These are phyloP conservation scores for Melampsora larici-populina DNA, from an alignment of 1,284 basidiomycete genomes.

Conservation along the genomic window DNA sequence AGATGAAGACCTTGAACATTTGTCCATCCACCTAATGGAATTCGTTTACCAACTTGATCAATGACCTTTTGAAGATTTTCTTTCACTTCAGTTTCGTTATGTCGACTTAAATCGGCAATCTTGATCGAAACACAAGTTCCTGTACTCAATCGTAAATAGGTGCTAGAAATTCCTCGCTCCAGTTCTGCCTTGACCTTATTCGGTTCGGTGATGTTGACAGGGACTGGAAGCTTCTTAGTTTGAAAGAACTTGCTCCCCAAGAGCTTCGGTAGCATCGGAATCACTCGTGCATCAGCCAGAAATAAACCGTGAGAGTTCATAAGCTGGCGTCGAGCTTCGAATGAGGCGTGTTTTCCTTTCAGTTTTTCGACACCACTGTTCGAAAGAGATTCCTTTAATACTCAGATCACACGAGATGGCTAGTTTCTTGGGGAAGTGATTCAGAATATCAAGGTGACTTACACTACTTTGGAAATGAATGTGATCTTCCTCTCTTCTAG, in stretches of 20 bases:
- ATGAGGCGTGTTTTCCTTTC: constrained; percentile 59
- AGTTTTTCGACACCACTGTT: constrained; percentile 48
- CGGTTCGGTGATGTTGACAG: constrained; percentile 71
- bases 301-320: constrained; percentile 87
- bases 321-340: constrained; percentile 78
- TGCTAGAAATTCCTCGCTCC: constrained; percentile 81
- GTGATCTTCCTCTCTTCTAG: constrained; percentile 73
- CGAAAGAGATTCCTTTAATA: not conserved
- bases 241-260: constrained; percentile 88
- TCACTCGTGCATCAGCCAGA: constrained; percentile 83
- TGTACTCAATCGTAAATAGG: constrained; percentile 87
- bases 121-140: constrained; percentile 76
- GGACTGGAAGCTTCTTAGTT: constrained; percentile 93
- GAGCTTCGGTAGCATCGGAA: constrained; percentile 79
- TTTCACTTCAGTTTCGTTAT: constrained; percentile 69
- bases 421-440: constrained; percentile 79
- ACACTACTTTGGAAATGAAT: constrained; percentile 84
- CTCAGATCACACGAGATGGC: not conserved
- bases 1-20: constrained; percentile 86
- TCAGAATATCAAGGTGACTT: constrained; percentile 56
- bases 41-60: constrained; percentile 67
- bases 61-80: constrained; percentile 76
- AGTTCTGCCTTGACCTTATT: constrained; percentile 86
- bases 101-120: constrained; percentile 68
- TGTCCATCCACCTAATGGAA: constrained; percentile 76